Evolutionary conservation across 2,329 filamentous ascomycete genomes (phyloP), one percentile per base, ranked within the genome.

Genomic region (Tothia fuscella): DNA sequence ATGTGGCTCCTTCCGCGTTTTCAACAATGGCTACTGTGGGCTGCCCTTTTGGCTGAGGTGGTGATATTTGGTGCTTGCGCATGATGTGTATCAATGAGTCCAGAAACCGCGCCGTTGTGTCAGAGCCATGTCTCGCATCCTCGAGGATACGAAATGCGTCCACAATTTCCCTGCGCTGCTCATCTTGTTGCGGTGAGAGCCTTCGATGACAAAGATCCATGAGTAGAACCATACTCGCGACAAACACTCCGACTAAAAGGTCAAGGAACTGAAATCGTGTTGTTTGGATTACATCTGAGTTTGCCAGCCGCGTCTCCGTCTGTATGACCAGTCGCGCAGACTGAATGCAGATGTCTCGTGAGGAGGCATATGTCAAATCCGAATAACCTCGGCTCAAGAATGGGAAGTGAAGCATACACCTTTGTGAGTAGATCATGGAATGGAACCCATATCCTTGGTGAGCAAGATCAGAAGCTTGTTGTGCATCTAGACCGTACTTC

Each of bases 321-420:
- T 53, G 51, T 3, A 60, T 56, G 4, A 60, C 48, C 20, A 54
- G 51, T 4, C 59, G 55, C 3, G 60, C 56, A 4, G 45, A 47
- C 6, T 58, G 51, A 10, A 62, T 46, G 47, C 59, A 62, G 1
- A 60, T 49, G 37, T 59, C 53, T 24, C 58, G 51, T 6, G 59
- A 63, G 34, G 54, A 56, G 7, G 49, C 48, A 36, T 57, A 61
- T 12, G 50, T 40, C 12, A 54, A 42, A 21, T 62, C 55, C 4
- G 49, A 50, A 2, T 51, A 49, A 5, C 48, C 53, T 19, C 49
- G 55, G 4, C 52, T 51, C 2, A 62, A 48, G 32, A 57, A 64
- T 4, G 61, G 58, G 5, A 63, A 48, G 43, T 65, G 62, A 7
- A 65, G 47, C 33, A 57, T 56, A 40, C 56, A 62, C 24, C 59